Evolutionary conservation across 495 filamentous ascomycete species (phyloP).

Genomic region (Penicillium simplicissimum): DNA sequence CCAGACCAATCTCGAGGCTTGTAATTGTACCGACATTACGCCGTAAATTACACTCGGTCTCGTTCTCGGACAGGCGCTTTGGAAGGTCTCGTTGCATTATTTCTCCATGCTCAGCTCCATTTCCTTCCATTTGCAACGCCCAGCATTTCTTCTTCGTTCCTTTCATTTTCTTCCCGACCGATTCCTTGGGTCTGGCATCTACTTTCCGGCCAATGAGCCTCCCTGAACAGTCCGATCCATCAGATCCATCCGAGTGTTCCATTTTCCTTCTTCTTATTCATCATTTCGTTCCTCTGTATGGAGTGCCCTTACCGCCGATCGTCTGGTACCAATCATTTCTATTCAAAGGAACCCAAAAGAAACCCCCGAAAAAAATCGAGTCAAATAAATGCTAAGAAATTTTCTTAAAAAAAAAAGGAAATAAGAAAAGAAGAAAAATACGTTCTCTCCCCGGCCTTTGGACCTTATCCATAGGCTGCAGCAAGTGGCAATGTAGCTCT

Average conservation of each 20-base stretch:
- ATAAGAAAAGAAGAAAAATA: not conserved
- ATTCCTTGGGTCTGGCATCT: conserved; percentile 16
- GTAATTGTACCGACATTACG: conserved; percentile 12
- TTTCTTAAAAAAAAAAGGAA: not conserved
- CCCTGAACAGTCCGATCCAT: not conserved
- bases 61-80: not conserved
- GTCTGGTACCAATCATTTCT: conserved; percentile 2
- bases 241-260: not conserved
- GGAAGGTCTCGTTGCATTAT: not conserved
- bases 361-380: not conserved
- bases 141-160: not conserved
- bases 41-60: conserved; percentile 15
- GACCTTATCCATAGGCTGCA: not conserved
- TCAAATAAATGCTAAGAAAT: too few species aligned
- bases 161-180: conserved; percentile 16
- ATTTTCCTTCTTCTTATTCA: conserved; percentile 3
- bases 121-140: not conserved
- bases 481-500: not conserved
- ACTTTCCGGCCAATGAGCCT: not conserved
- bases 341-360: not conserved
- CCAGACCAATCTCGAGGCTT: not conserved
- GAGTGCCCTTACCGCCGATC: conserved; percentile 1
- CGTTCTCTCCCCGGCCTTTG: not conserved
- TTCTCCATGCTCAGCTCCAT: not conserved
- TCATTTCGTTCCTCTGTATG: too few species aligned